Base-by-base conservation (phyloP, 148 eudicot species). In the Suaeda aralocaspica region DNA sequence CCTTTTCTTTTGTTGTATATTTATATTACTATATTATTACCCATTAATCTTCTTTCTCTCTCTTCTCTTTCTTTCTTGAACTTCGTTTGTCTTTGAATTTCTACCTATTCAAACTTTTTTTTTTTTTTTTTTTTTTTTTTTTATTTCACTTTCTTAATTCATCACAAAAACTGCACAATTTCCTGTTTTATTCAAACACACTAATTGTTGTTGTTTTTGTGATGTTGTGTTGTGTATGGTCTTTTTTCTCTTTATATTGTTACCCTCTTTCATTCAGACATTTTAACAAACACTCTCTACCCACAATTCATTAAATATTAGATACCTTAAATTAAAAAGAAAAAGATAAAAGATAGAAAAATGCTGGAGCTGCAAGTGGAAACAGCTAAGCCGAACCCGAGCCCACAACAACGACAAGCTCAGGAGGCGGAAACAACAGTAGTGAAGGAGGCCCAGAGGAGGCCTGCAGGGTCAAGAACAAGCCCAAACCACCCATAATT, bases 381-480 rank as follows among this genome's bases (percentile, higher is more conserved):
- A 1, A 15, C 46, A 2, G 21, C 70, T 46, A 44, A 73, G 19
- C 12, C 31, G 76, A 66, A 61, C 65, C 76, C 12, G 76, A 73
- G n/a, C 31, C 75, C 31, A 73, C 56, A 13, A 52, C 76, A 30
- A 72, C 74, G 29, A 72, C 74, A 4, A 70, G 76, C 41, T 69
- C 82, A 36, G 75, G 60, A 5, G 66, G 68, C 3, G 72, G 50
- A 1, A 63, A 63, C 67, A 60, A 34, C 14, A 30, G 66, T 19
- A 18, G 66, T 46, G 73, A 3, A 73, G 84, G 0, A 65, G 82
- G 9, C 79, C 82, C 0, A 64, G 84, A 10, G 84, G 84, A 45
- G 83, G 2, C 83, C 83, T 10, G 42, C 83, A 0, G 83, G 83
- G 1, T 80, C 83, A 81, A 81, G 48, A 81, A 77, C 73, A 81